These are phyloP conservation scores for Rhododendron henanense DNA, from an alignment of 148 eudicot genomes.

Conservation along the genomic window DNA sequence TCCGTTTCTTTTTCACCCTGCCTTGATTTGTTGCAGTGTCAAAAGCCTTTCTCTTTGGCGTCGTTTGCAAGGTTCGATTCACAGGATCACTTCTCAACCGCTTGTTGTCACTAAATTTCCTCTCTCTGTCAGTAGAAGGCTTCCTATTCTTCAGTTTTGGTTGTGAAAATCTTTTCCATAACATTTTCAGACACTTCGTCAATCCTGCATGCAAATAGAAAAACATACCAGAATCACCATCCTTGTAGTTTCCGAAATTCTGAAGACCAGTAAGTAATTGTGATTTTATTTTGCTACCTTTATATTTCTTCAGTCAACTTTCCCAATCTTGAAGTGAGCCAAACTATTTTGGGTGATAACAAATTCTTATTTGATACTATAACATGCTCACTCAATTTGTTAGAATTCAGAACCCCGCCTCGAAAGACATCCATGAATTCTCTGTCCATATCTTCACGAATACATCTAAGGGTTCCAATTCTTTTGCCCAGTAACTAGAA, in stretches of 20 bases:
- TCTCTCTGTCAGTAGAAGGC: neutral
- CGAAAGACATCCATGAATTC: neutral
- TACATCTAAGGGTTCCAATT: neutral
- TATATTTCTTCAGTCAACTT: neutral
- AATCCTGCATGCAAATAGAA: neutral
- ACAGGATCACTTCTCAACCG: neutral
- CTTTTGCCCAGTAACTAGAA: neutral
- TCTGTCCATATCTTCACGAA: neutral
- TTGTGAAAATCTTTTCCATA: neutral
- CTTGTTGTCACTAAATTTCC: neutral
- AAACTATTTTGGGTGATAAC: neutral
- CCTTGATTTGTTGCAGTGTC: neutral
- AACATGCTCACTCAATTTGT: neutral
- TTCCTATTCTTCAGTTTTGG: neutral
- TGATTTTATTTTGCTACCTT: neutral
- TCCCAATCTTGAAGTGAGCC: neutral
- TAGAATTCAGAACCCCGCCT: neutral
- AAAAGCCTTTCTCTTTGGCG: neutral
- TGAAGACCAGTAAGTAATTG: neutral
- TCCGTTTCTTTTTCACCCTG: slow-evolving; percentile 20
- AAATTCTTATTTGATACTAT: neutral
- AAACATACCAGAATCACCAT: neutral
- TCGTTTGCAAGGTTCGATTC: neutral
- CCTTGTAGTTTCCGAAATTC: neutral
- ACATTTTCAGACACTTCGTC: slow-evolving; percentile 5